Evolutionary conservation across 139 green algal species (phyloP).

Genomic region (Marvania coccoides): DNA sequence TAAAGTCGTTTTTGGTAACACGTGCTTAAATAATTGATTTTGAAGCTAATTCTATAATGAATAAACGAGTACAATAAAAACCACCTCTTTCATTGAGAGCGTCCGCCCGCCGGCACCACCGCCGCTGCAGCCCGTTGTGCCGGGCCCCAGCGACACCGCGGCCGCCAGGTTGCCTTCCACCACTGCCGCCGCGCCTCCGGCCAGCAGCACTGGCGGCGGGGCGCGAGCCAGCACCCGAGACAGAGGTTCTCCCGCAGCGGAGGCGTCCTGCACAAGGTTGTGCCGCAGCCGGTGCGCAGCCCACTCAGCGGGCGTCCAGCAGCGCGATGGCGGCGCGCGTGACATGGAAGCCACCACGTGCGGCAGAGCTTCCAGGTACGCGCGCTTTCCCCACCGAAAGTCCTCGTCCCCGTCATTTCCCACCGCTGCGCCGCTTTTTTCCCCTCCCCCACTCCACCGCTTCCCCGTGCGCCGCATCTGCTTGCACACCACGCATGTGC

Average conservation of each 20-base stretch:
- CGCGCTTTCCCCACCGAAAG: conserved; percentile 53
- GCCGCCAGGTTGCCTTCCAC: conserved; percentile 1
- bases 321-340: conserved; percentile 24
- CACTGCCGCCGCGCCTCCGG: background rate
- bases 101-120: background rate
- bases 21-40: no score
- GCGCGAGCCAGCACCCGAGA: background rate
- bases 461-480: conserved; percentile 44
- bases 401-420: no score
- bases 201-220: background rate
- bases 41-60: no score
- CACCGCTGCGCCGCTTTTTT: conserved; percentile 1
- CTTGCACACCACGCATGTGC: conserved; percentile 78
- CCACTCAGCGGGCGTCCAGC: conserved; percentile 39
- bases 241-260: background rate
- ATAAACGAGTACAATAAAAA: no score
- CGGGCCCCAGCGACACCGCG: background rate
- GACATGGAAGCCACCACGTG: conserved; percentile 33
- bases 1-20: no score
- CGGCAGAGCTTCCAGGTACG: conserved; percentile 56
- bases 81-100: background rate
- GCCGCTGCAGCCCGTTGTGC: background rate
- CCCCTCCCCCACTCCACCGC: conserved; percentile 7
- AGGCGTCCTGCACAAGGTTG: background rate
- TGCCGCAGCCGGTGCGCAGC: conserved; percentile 15